These are phyloP conservation scores for Neurospora sp. DNA, from an alignment of 495 filamentous ascomycete genomes.

Conservation along the genomic window DNA sequence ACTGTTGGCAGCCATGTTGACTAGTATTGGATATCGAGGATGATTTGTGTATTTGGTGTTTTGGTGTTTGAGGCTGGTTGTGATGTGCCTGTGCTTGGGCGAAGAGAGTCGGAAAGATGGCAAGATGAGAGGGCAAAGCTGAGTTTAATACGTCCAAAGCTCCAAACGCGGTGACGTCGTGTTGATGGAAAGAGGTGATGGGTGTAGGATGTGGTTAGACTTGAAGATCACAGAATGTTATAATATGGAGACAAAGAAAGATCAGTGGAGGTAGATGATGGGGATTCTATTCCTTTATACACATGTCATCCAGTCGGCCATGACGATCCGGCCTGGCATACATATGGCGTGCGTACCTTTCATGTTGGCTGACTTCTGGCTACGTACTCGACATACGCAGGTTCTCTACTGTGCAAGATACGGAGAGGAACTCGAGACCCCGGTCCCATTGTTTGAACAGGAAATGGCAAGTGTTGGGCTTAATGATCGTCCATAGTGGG, in stretches of 20 bases:
- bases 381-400: background rate
- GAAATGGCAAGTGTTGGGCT: background rate
- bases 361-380: background rate
- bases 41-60: background rate
- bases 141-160: background rate
- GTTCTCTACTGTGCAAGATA: background rate
- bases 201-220: background rate
- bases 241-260: conserved; percentile 9
- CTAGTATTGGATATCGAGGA: background rate
- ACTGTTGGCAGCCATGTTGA: conserved; percentile 7
- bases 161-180: background rate
- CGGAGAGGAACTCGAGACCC: background rate
- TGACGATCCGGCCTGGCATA: conserved; percentile 5
- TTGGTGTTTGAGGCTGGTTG: background rate
- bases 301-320: background rate
- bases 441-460: background rate
- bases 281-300: conserved; percentile 14
- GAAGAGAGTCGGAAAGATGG: background rate
- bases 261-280: conserved; percentile 3
- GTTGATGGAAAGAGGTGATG: background rate
- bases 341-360: background rate
- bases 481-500: background rate
- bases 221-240: background rate
- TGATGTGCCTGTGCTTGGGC: background rate
- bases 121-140: background rate